Conservation (phyloP, 345 rosid species). For the Aethionema arabicum region DNA sequence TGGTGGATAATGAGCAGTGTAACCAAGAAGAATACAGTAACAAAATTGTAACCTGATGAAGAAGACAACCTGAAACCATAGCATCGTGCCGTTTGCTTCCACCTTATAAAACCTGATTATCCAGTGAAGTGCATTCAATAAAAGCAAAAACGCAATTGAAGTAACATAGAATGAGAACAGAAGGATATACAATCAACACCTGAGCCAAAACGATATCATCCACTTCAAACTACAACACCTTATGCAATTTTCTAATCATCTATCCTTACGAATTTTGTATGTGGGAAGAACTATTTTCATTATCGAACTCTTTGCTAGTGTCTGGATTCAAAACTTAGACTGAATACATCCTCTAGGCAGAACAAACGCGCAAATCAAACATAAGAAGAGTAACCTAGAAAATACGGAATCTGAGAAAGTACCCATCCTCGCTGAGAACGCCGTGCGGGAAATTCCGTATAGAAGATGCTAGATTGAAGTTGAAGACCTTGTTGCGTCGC, state of each 20-base stretch:
- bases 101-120: constrained; percentile 76
- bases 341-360: background rate
- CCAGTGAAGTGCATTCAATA: constrained; percentile 7
- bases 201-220: background rate
- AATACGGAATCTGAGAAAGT: constrained; percentile 29
- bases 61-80: constrained; percentile 99
- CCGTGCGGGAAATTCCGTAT: constrained; percentile 74
- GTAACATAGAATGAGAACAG: background rate
- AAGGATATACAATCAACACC: background rate
- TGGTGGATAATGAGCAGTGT: constrained; percentile 4
- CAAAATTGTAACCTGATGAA: constrained; percentile 78
- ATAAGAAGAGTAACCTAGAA: constrained; percentile 23
- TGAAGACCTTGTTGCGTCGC: constrained; percentile 50
- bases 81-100: constrained; percentile 56
- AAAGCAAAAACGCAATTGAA: background rate
- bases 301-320: too few species aligned
- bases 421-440: constrained; percentile 97
- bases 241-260: background rate
- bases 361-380: constrained; percentile 7
- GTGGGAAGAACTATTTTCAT: too few species aligned
- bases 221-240: background rate
- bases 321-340: constrained; percentile 1
- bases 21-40: constrained; percentile 39
- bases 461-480: constrained; percentile 74
- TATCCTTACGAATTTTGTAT: background rate